phyloP scores from a whole-genome alignment of 2,329 filamentous ascomycete species.

The Penicillium paneum region DNA sequence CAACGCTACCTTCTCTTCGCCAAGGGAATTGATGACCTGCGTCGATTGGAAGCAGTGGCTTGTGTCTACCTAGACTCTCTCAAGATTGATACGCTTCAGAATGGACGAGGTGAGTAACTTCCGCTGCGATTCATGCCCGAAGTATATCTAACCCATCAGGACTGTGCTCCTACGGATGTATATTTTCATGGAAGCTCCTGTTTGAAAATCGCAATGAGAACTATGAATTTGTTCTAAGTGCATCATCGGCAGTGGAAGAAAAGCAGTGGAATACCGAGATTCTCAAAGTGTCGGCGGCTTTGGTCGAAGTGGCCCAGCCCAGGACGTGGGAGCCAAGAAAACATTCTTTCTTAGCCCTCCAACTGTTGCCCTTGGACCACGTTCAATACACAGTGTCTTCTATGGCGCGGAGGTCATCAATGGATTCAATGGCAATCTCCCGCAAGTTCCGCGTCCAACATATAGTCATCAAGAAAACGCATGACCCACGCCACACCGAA shows the following conservation, averaged over 20 bases:
- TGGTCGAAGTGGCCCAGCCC: conserved; percentile 52
- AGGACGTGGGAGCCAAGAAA: conserved; percentile 26
- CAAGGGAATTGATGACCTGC: conserved; percentile 60
- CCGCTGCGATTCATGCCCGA: conserved; percentile 2
- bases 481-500: conserved; percentile 59
- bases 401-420: conserved; percentile 59
- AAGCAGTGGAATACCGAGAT: conserved; percentile 74
- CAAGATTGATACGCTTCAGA: conserved; percentile 36
- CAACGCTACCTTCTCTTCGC: conserved; percentile 75
- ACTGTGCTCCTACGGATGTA: conserved; percentile 79
- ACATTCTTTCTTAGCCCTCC: conserved; percentile 54
- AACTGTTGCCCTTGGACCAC: conserved; percentile 70
- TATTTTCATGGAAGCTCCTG: conserved; percentile 86
- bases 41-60: conserved; percentile 69
- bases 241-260: conserved; percentile 77
- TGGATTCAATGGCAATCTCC: conserved; percentile 73
- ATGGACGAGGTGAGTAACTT: conserved; percentile 34
- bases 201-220: conserved; percentile 75
- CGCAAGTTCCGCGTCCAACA: conserved; percentile 68
- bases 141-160: conserved; percentile 50
- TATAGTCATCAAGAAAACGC: conserved; percentile 84
- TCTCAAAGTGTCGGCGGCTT: conserved; percentile 49
- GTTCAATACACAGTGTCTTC: conserved; percentile 70
- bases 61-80: conserved; percentile 60
- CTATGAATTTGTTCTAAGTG: conserved; percentile 82